Evolutionary conservation across 208 protist genomes (phyloP).

Genomic region (Spongospora subterranea): DNA sequence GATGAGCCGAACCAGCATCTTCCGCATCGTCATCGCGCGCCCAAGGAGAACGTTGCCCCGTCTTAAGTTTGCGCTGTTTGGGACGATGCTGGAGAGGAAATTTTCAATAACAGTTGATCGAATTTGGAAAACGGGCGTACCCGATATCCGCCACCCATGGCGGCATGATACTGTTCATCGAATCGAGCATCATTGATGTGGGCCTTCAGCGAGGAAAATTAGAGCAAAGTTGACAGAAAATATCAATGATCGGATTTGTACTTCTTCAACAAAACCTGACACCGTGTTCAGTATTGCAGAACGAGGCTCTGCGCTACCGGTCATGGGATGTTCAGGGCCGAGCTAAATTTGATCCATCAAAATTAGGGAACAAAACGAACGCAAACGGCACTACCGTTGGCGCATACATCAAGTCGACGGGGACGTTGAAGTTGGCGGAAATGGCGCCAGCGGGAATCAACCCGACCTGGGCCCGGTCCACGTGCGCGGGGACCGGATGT

Average conservation of each 20-base stretch:
- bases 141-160: constrained; percentile 11
- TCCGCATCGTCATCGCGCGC: not conserved
- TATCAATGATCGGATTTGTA: too few species aligned
- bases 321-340: constrained; percentile 27
- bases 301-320: not conserved
- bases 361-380: not conserved
- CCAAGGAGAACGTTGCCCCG: not conserved
- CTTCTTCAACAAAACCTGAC: constrained; percentile 1
- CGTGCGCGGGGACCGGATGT: not conserved
- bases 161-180: constrained; percentile 64
- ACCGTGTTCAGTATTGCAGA: not conserved
- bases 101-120: too few species aligned
- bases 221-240: not conserved
- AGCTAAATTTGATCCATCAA: not conserved
- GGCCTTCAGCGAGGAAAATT: not conserved
- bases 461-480: not conserved
- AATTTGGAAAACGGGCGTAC: too few species aligned
- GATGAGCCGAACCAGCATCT: not conserved
- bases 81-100: too few species aligned
- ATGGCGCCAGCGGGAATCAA: not conserved
- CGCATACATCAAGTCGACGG: constrained; percentile 24
- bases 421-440: constrained; percentile 6
- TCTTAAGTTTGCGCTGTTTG: not conserved
- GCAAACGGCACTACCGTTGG: not conserved
- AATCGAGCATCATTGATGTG: constrained; percentile 48